Base-by-base conservation (phyloP, 805 yeast genomes). In the Metschnikowia kunwiensis region DNA sequence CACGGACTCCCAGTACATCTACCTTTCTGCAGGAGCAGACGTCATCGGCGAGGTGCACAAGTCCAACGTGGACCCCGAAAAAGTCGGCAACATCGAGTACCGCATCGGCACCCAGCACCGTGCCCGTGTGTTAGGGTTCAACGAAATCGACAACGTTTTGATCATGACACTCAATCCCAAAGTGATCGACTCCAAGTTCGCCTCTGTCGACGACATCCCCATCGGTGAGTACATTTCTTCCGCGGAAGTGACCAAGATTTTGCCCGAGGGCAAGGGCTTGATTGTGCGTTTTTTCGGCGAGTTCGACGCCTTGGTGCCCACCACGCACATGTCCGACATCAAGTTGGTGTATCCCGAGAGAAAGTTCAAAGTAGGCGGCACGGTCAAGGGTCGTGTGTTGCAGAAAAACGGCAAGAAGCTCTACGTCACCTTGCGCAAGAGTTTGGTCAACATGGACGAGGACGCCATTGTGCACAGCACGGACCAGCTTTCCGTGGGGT, bases 271-370 rank as follows among this genome's bases (percentile, higher is more conserved):
- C 24, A 69, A 70, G 34, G 96, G 96, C 15, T 70, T 93, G 20
- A 57, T 76, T 21, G 70, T 93, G 20, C 78, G 75, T 50, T 53
- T 87, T 8, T 78, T 80, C 42, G 80, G 77, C 34, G 72, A 75
- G 32, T 85, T 82, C 47, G 80, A 74, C 27, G 98, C 87, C 5
- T 64, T 74, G 44, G 97, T 86, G 19, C 82, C 86, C 10, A 68
- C 78, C 18, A 54, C 65, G 17, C 96, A 91, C 51, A 75, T 93
- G 60, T 81, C 95, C 48, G 99, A 93, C 59, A 73, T 84, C 40
- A 82, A 79, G 55, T 69, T 91, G 45, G 77, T 78, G 3, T 82
- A 91, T 54, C 98, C 98, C 5, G 97, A 93, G 62, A 77, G 93
- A 68, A 86, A 87, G 53, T 91, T 82, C 71, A 86, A 85, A 60